These are phyloP conservation scores for Triticum aestivum DNA, from an alignment of 176 grass and related monocot species.

Conservation along the genomic window DNA sequence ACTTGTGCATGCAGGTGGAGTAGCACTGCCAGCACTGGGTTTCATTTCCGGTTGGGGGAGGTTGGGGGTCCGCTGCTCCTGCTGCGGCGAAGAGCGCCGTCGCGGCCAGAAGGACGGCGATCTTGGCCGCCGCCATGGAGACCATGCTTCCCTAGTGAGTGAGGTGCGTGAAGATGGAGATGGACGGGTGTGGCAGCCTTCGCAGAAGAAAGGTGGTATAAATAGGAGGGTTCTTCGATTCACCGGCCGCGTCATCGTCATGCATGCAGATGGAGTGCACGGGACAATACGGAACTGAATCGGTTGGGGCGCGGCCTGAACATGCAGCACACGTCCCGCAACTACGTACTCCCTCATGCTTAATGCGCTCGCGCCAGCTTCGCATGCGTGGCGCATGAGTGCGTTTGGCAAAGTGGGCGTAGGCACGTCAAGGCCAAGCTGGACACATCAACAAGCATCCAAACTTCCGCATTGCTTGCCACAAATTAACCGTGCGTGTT, in stretches of 20 bases:
- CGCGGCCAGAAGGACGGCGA: slow-evolving; percentile 22
- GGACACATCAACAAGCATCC: no score
- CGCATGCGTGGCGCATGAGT: slow-evolving; percentile 1
- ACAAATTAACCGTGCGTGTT: no score
- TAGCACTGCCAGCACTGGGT: slow-evolving; percentile 25
- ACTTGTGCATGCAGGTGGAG: slow-evolving; percentile 24
- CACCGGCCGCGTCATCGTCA: no score
- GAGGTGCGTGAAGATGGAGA: not conserved
- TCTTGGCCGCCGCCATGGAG: slow-evolving; percentile 2
- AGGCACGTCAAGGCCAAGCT: no score
- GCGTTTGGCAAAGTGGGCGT: not conserved
- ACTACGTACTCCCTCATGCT: not conserved
- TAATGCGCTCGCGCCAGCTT: not conserved
- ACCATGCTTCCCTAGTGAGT: not conserved
- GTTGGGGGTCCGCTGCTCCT: not conserved
- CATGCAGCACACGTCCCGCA: slow-evolving; percentile 10
- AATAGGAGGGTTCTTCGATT: not conserved
- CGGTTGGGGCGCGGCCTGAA: not conserved
- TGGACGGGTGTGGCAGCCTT: not conserved
- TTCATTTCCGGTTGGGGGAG: not conserved
- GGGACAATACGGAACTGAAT: not conserved
- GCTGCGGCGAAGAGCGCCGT: not conserved
- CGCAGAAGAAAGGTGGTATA: not conserved
- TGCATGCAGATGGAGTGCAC: not conserved
- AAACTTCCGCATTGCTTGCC: no score